Base-by-base conservation (phyloP, 2,329 filamentous ascomycete genomes). In the Aspergillus novofumigatus region DNA sequence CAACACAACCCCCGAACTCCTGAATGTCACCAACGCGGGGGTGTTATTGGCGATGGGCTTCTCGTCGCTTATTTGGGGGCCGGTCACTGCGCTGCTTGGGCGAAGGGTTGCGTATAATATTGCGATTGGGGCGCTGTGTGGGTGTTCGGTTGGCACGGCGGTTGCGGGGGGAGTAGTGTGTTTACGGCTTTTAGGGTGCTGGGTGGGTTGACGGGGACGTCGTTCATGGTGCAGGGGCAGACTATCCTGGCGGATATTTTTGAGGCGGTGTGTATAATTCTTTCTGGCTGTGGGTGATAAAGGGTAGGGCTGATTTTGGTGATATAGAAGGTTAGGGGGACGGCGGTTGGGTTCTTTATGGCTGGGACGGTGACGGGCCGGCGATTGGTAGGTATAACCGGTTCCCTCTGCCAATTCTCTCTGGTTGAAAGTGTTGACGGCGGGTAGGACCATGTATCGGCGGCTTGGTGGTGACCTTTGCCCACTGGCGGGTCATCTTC, bases 391-490 rank as follows among this genome's bases (percentile, higher is more conserved):
- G 51, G 55, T 58, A 20, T 52, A n/a, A n/a, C n/a, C n/a, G n/a
- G n/a, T n/a, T n/a, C 8, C 7, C 20, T n/a, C 20, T 48, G 3
- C 23, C 23, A 3, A 4, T 29, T 29, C 28, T 29, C 28, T 35
- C 14, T 35, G 32, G 5, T 14, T 35, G 32, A 6, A 14, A 5
- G 11, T 35, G 29, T 35, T 35, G 29, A 35, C 2, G 29, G 3
- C 11, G 11, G 29, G 29, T 35, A 73, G 71, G 69, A 7, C 74
- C 75, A 9, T 89, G 91, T 65, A 77, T 92, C 9, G 89, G 89
- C 28, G 90, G 89, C 35, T 85, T 92, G 53, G 90, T 93, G 53
- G 88, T 92, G 38, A 92, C 89, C 0, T 92, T 86, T 70, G 79
- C 81, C 3, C 82, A 80, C 3, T 93, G 90, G 90, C 83, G 88